A percentile compares a stretch with the other conserved stretches of the same genome.
phyloP scores from a whole-genome alignment of 1,284 basidiomycete species.

The Tilletia indica region DNA sequence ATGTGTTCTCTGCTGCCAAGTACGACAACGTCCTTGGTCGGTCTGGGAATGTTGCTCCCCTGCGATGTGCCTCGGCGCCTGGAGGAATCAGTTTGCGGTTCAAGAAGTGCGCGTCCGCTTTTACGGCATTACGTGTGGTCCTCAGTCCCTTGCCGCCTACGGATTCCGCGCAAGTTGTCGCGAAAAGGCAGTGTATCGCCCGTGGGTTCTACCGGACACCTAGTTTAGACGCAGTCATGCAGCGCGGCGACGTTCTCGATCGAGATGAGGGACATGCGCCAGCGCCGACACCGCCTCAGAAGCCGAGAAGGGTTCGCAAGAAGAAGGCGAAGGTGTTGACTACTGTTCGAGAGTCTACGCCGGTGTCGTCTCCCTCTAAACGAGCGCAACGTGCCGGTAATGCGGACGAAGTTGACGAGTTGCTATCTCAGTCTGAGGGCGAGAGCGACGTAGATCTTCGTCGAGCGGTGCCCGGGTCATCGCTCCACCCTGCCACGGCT shows the following conservation, averaged over 20 bases:
- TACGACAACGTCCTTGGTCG: constrained; percentile 4
- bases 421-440: constrained; percentile 1
- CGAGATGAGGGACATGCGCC: not conserved
- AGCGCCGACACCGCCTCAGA: not conserved
- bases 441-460: not conserved
- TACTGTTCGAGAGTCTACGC: not conserved
- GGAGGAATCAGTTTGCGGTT: not conserved
- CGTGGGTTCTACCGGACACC: constrained; percentile 7
- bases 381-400: not conserved
- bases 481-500: not conserved
- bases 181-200: not conserved
- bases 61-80: constrained; percentile 5
- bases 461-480: too few relatives aligned
- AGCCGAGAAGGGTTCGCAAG: not conserved
- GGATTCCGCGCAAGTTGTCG: not conserved
- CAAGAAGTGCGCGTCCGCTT: not conserved
- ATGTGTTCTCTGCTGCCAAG: not conserved
- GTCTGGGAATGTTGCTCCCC: not conserved
- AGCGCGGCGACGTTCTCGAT: not conserved
- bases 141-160: not conserved
- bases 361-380: not conserved
- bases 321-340: too few relatives aligned
- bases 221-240: constrained; percentile 14
- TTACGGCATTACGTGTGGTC: constrained; percentile 1
- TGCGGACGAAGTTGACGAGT: constrained; percentile 2